phyloP scores from a whole-genome alignment of 208 protist species.

The Leishmania lainsoni region DNA sequence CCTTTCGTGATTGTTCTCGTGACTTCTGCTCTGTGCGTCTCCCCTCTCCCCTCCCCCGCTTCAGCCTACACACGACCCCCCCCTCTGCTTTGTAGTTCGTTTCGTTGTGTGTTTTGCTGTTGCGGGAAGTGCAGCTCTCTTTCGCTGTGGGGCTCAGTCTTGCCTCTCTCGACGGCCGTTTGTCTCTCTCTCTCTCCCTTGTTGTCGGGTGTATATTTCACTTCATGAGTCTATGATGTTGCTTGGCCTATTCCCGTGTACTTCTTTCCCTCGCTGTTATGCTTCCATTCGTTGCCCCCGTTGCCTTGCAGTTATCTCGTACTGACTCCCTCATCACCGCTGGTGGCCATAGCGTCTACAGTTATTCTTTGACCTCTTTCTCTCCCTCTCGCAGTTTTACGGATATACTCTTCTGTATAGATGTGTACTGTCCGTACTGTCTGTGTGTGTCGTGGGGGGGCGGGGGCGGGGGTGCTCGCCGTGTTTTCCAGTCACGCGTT shows the following conservation, averaged over 20 bases:
- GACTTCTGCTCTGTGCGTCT: not conserved
- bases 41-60: too few relatives aligned
- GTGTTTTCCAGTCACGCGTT: too few relatives aligned
- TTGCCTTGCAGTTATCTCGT: not conserved
- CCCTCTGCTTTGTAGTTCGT: not conserved
- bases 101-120: not conserved
- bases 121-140: too few relatives aligned
- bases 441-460: too few relatives aligned
- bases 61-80: too few relatives aligned
- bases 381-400: not conserved
- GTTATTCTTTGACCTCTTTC: not conserved
- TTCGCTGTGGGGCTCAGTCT: not conserved
- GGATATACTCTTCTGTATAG: too few relatives aligned
- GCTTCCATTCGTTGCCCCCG: not conserved
- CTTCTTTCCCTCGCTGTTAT: not conserved
- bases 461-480: too few relatives aligned
- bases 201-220: too few relatives aligned
- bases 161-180: not conserved
- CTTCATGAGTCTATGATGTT: not conserved
- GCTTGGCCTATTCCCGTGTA: not conserved
- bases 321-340: not conserved
- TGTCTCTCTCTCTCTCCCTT: constrained; percentile 2
- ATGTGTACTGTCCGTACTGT: too few relatives aligned
- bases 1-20: not conserved
- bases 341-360: not conserved